Percentiles rank a stretch among this genome's conserved stretches.
These are phyloP conservation scores for Zizania palustris DNA, from an alignment of 202 grass and related monocot species.

Conservation along the genomic window DNA sequence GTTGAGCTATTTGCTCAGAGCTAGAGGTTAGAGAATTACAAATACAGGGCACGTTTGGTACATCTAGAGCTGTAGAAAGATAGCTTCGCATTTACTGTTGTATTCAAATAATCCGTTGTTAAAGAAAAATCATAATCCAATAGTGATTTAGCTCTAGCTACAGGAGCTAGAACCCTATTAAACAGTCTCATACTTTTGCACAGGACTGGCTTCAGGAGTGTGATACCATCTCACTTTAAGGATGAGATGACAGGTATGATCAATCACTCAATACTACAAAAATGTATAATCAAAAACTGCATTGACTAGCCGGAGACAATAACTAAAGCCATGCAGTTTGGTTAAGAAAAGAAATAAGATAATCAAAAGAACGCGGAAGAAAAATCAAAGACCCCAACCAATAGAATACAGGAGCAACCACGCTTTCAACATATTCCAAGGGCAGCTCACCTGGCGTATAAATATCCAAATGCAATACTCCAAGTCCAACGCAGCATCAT, in stretches of 20 bases:
- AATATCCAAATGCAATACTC: constrained; percentile 6
- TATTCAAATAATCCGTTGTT: no score
- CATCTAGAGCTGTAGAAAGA: no score
- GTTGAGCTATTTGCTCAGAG: background rate
- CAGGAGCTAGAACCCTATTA: no score
- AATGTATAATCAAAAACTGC: background rate
- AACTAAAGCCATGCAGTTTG: background rate
- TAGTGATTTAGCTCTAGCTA: no score
- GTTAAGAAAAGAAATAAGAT: no score
- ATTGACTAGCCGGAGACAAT: background rate
- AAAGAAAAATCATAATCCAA: no score
- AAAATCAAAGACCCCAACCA: background rate
- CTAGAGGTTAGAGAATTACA: background rate
- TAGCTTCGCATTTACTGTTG: no score
- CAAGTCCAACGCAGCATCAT: constrained; percentile 21
- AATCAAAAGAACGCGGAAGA: background rate
- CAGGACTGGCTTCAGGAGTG: background rate
- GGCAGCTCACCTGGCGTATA: background rate
- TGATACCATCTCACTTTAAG: background rate
- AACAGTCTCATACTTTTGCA: background rate
- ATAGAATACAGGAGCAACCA: background rate
- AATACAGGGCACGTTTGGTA: no score
- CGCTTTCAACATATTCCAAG: background rate
- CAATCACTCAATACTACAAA: background rate
- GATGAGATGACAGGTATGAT: constrained; percentile 12